Evolutionary conservation across 192 early-diverging fungal species (phyloP).

Genomic region (Mortierella hygrophila): DNA sequence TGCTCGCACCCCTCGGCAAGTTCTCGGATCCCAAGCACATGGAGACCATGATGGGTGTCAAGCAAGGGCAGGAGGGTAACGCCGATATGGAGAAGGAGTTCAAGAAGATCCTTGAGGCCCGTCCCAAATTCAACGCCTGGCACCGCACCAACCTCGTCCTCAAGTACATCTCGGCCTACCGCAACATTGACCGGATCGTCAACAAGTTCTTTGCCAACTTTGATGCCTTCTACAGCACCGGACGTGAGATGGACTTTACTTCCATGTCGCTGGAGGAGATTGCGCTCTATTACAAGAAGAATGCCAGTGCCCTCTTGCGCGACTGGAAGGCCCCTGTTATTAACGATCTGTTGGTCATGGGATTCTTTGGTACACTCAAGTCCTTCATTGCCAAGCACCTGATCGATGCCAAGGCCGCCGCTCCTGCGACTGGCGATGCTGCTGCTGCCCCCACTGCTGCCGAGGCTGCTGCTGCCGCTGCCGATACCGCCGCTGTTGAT

Average conservation of each 20-base stretch:
- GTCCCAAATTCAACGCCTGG: constrained; percentile 50
- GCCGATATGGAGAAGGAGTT: constrained; percentile 54
- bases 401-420: constrained; percentile 38
- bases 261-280: constrained; percentile 50
- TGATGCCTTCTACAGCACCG: constrained; percentile 43
- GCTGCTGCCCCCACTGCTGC: constrained; percentile 27
- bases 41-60: constrained; percentile 59
- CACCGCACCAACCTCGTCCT: constrained; percentile 34
- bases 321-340: constrained; percentile 54
- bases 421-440: not conserved
- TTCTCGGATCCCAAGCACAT: constrained; percentile 56
- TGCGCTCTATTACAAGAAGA: constrained; percentile 32
- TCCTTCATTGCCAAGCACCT: constrained; percentile 56
- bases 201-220: constrained; percentile 49
- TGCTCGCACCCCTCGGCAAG: constrained; percentile 46
- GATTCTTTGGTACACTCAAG: constrained; percentile 53
- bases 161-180: constrained; percentile 49
- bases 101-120: constrained; percentile 43
- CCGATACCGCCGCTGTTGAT: constrained; percentile 47
- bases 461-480: constrained; percentile 26
- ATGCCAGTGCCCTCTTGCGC: constrained; percentile 38
- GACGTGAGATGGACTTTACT: constrained; percentile 46
- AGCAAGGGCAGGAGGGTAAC: constrained; percentile 51
- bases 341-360: constrained; percentile 51
- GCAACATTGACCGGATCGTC: constrained; percentile 51